Evolutionary conservation across 2,329 filamentous ascomycete genomes (phyloP), one percentile per base, ranked within the genome.

Genomic region (Fusarium transvaalense): DNA sequence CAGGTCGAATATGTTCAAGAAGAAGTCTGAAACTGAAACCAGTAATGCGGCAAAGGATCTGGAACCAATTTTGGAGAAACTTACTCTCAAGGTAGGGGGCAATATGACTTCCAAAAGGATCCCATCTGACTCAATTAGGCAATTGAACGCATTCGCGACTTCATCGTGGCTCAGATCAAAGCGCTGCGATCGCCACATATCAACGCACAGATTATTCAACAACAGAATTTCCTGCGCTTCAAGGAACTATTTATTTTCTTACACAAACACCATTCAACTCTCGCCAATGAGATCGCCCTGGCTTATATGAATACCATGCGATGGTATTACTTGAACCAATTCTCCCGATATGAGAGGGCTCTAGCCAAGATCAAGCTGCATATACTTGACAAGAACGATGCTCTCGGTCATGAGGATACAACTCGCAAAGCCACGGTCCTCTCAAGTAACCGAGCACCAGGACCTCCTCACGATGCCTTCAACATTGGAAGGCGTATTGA

Each of bases 251-350:
- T 91, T 79, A 85, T 88, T 8, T 99, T 98, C 76, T 84, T 99
- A 32, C 89, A 93, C 62, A 90, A 88, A 71, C 91, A 95, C 69
- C 94, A 98, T 74, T 83, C 91, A 2, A 85, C 88, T n/a, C 87
- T 99, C 8, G 93, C 93, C 10, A 91, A 94, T 54, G 93, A 99
- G 78, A 97, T 99, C 69, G 90, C 90, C 10, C 91, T 93, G 77
- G 96, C 97, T 5, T 99, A 99, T 75, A 91, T 97, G 82, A 97
- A 97, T 78, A 99, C 97, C 0, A 99, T 99, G 93, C 89, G 94
- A 54, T 99, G 96, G 96, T 99, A 99, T 76, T 98, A 98, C 77
- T 82, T 91, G 54, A 96, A 92, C 69, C 93, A 97, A 77, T 99
- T 99, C 76, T 89, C 88, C 5, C 90, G 95, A 34, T 99, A 99